Conservation (phyloP, 2,329 filamentous ascomycete species). For the Escovopsis sp. region DNA sequence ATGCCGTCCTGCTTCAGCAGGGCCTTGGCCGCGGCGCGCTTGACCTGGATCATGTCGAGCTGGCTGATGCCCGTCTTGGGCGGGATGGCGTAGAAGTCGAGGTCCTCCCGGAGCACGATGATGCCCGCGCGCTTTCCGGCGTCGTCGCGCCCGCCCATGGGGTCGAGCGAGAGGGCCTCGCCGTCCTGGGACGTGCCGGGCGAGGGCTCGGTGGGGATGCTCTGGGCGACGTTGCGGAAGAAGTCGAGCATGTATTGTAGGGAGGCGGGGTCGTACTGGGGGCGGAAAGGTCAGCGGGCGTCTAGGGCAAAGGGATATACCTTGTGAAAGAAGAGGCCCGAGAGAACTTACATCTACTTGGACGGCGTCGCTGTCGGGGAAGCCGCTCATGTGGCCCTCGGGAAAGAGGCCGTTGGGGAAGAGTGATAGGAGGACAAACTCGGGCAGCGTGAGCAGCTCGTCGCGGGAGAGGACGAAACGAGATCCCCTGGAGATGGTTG, state of each 20-base stretch:
- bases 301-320: no score
- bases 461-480: conserved; percentile 89
- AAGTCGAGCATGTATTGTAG: conserved; percentile 99
- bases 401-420: conserved; percentile 98
- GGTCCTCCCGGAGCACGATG: conserved; percentile 87
- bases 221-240: conserved; percentile 88
- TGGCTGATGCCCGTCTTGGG: conserved; percentile 72
- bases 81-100: conserved; percentile 95
- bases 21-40: conserved; percentile 78
- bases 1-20: conserved; percentile 83
- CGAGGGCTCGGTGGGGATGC: conserved; percentile 67
- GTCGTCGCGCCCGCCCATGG: conserved; percentile 53
- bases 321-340: background rate
- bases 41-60: conserved; percentile 87
- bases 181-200: conserved; percentile 49
- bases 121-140: conserved; percentile 88
- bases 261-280: conserved; percentile 86
- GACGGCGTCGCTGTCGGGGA: conserved; percentile 84
- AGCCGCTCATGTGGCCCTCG: conserved; percentile 88
- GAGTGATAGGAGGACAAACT: conserved; percentile 93
- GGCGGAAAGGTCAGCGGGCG: no score
- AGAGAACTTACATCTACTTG: conserved; percentile 83
- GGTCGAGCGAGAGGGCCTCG: conserved; percentile 52
- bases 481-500: conserved; percentile 49
- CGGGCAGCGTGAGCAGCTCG: conserved; percentile 84